Conservation (phyloP, 139 green algal species). For the Chlamydomonas schloesseri region DNA sequence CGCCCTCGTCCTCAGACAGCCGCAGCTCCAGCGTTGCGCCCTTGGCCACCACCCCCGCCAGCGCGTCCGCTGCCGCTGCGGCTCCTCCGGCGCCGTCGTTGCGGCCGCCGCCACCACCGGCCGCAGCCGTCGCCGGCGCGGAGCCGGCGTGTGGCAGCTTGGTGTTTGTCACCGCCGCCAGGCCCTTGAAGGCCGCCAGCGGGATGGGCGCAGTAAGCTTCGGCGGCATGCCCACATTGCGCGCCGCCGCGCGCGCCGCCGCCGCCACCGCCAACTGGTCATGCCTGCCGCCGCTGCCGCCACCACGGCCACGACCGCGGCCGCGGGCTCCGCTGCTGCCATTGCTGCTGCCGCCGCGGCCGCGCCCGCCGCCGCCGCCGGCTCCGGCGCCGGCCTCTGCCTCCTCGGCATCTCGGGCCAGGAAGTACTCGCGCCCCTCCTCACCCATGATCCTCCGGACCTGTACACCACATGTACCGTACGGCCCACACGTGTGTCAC, state of each 20-base stretch:
- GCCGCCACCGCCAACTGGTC: constrained; percentile 30
- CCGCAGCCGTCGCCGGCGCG: not conserved
- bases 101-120: not conserved
- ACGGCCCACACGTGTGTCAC: no score
- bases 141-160: not conserved
- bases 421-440: constrained; percentile 75
- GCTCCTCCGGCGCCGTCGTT: not conserved
- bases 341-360: not conserved
- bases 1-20: constrained; percentile 11
- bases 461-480: no score
- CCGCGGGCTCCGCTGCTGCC: not conserved
- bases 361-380: not conserved
- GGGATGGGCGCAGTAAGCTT: not conserved
- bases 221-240: constrained; percentile 1
- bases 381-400: not conserved
- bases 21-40: constrained; percentile 16
- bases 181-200: constrained; percentile 30
- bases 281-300: not conserved
- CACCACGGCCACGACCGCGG: not conserved
- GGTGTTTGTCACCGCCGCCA: not conserved
- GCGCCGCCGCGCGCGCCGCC: constrained; percentile 22
- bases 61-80: not conserved
- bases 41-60: not conserved
- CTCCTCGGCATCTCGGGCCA: constrained; percentile 54
- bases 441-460: constrained; percentile 71